Percentiles rank a stretch among this genome's conserved stretches.
phyloP scores from a whole-genome alignment of 805 yeast genomes.

The Nakazawaea siamensis region DNA sequence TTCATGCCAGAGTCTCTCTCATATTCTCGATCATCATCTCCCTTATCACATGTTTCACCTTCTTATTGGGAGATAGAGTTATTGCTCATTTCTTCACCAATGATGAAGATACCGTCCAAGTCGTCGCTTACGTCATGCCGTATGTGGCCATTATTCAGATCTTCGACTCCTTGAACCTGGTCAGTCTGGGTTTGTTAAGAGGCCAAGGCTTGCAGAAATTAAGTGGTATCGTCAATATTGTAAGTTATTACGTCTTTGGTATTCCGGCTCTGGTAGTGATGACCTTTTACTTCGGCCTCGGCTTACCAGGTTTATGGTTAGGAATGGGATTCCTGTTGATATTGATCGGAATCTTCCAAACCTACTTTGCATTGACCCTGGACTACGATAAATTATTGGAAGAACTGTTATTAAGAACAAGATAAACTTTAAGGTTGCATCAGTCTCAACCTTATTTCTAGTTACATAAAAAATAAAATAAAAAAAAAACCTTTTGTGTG shows the following conservation, averaged over 20 bases:
- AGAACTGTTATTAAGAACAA: too few relatives aligned
- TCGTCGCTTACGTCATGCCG: slow-evolving; percentile 47
- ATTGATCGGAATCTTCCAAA: slow-evolving; percentile 38
- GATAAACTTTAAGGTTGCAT: too few relatives aligned
- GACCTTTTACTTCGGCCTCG: slow-evolving; percentile 40
- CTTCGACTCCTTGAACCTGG: slow-evolving; percentile 61
- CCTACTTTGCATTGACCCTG: slow-evolving; percentile 18
- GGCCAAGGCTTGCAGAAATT: slow-evolving; percentile 71
- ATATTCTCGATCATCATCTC: slow-evolving; percentile 28
- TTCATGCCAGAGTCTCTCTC: slow-evolving; percentile 28
- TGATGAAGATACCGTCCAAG: slow-evolving; percentile 46
- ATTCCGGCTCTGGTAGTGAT: slow-evolving; percentile 50
- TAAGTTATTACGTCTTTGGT: slow-evolving; percentile 54
- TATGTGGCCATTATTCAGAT: slow-evolving; percentile 63
- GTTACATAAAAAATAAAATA: too few relatives aligned
- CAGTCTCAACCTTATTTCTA: too few relatives aligned
- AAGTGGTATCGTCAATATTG: slow-evolving; percentile 49
- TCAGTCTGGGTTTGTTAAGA: slow-evolving; percentile 67
- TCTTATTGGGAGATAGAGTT: slow-evolving; percentile 31
- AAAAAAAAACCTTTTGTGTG: too few relatives aligned
- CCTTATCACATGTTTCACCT: slow-evolving; percentile 33
- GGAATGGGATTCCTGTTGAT: slow-evolving; percentile 48
- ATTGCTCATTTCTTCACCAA: slow-evolving; percentile 51
- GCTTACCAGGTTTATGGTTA: slow-evolving; percentile 57
- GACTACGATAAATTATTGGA: slow-evolving; percentile 23